Evolutionary conservation across 2,329 filamentous ascomycete genomes (phyloP), one percentile per base, ranked within the genome.

Genomic region (Arthroderma sp.): DNA sequence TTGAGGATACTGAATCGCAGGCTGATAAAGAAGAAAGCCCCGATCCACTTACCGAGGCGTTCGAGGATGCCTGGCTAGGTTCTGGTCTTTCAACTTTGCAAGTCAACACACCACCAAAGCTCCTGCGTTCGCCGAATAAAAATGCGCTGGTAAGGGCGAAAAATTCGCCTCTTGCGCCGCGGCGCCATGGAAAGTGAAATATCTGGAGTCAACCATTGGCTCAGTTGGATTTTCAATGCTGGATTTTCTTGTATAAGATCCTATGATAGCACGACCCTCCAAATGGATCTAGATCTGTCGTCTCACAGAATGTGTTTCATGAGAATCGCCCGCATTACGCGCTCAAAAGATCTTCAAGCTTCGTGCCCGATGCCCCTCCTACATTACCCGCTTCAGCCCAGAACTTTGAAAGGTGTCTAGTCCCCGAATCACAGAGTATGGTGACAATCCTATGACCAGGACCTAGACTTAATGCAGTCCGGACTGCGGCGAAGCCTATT

Each of bases 331-430:
- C 7, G 3, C 37, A 8, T 8, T 38, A 10, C 11, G 61, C 63
- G 53, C 66, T 63, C 42, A 71, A 51, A 36, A 71, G 63, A 50
- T 70, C 66, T 40, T 68, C 64, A 37, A 71, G 56, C 48, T 63
- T 69, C 5, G 65, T 70, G 48, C 66, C 64, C 34, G 61, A 56
- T 8, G 63, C 62, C 15, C 63, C 67, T 32, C 66, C 69, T 43
- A 71, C 62, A 52, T 68, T 61, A 30, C 69, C 69, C 38, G 68
- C 67, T 48, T 64, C 61, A 11, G 65, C 63, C 69, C 69, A 72
- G 54, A 72, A 72, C 43, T 68, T 66, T n/a, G 69, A 72, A n/a
- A 72, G 55, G 56, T 72, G 69, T 40, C 69, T 60, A 38, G 67
- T 66, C 3, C 69, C 69, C n/a, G 68, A 71, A 52, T 72, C 69